Conservation (phyloP, 768 basidiomycete genomes). For the Pulveroboletus sp. region DNA sequence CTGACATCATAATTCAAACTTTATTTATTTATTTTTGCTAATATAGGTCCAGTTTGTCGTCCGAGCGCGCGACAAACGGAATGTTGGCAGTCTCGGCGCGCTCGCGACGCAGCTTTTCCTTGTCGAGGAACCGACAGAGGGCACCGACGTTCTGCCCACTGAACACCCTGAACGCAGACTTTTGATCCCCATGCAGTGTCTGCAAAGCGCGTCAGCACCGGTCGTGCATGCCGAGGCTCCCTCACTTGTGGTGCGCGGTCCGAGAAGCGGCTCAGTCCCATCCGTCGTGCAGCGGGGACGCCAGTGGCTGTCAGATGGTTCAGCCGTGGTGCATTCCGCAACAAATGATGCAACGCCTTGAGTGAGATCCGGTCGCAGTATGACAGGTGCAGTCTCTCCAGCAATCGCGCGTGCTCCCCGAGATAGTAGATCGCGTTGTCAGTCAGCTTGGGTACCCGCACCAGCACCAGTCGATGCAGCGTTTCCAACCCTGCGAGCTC, state of each 20-base stretch:
- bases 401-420: conserved; percentile 61
- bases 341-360: conserved; percentile 66
- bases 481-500: conserved; percentile 70
- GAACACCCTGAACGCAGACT: conserved; percentile 76
- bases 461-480: conserved; percentile 75
- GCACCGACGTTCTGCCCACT: conserved; percentile 61
- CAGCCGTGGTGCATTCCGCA: conserved; percentile 57
- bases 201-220: conserved; percentile 27
- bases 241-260: conserved; percentile 63
- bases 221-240: neutral
- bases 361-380: conserved; percentile 83
- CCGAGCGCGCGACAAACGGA: conserved; percentile 56
- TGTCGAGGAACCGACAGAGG: conserved; percentile 68
- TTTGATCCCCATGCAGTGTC: conserved; percentile 66
- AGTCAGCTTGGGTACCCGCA: conserved; percentile 78
- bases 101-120: conserved; percentile 57
- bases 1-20: conserved; percentile 11
- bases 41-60: conserved; percentile 64
- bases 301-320: conserved; percentile 81
- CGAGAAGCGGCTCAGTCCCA: conserved; percentile 75
- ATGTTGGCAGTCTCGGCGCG: conserved; percentile 61
- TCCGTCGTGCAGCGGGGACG: conserved; percentile 66
- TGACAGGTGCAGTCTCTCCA: conserved; percentile 83
- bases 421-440: conserved; percentile 80
- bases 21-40: conserved; percentile 23